Evolutionary conservation across 139 green algal genomes (phyloP).

Genomic region (Micromonas commoda): DNA sequence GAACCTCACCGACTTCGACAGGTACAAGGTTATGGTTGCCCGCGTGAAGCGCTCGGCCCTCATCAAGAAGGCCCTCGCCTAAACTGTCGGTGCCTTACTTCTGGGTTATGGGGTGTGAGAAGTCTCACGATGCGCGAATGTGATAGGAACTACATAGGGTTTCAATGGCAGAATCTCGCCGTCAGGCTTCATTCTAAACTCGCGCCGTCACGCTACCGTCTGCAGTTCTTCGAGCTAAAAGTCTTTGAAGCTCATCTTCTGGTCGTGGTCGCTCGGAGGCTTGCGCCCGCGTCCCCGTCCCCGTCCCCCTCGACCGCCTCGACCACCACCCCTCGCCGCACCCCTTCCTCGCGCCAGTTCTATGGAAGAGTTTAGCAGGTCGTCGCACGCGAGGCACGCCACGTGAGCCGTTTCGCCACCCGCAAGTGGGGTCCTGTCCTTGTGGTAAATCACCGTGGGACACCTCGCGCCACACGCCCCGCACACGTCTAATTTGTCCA

Average conservation of each 20-base stretch:
- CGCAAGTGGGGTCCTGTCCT: slow-evolving; percentile 24
- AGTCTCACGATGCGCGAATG: too few relatives aligned
- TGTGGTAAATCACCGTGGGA: slow-evolving; percentile 39
- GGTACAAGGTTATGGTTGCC: slow-evolving; percentile 68
- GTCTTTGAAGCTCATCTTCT: slow-evolving; percentile 28
- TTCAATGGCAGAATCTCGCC: too few relatives aligned
- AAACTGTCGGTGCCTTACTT: background rate
- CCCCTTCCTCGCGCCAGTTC: slow-evolving; percentile 27
- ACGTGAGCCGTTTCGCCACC: slow-evolving; percentile 30
- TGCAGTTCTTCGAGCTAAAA: slow-evolving; percentile 10
- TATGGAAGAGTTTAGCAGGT: slow-evolving; percentile 40
- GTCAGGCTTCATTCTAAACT: too few relatives aligned
- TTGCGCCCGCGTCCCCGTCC: slow-evolving; percentile 28
- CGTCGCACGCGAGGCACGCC: slow-evolving; percentile 62
- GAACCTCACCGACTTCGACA: slow-evolving; percentile 82
- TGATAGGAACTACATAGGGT: too few relatives aligned
- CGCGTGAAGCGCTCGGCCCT: slow-evolving; percentile 29
- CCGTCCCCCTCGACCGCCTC: slow-evolving; percentile 27
- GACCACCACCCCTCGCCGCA: slow-evolving; percentile 14
- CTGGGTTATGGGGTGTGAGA: background rate
- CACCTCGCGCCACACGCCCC: slow-evolving; percentile 26
- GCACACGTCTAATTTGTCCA: slow-evolving; percentile 18
- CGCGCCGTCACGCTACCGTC: too few relatives aligned
- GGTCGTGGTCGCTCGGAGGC: slow-evolving; percentile 18
- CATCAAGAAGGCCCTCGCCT: slow-evolving; percentile 21